These are phyloP conservation scores for Porcisia deanei DNA, from an alignment of 208 protist species.

Conservation along the genomic window DNA sequence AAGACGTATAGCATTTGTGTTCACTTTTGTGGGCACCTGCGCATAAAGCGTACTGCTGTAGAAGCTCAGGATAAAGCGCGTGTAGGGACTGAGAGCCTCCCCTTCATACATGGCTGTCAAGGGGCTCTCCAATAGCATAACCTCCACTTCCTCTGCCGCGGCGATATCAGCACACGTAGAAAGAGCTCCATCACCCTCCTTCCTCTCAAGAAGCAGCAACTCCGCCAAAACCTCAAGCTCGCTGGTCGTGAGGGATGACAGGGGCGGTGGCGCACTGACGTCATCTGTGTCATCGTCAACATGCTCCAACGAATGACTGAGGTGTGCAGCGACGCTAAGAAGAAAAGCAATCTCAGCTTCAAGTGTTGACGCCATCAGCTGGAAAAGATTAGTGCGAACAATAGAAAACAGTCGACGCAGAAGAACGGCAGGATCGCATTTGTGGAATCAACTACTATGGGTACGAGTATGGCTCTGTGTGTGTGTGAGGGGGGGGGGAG, in stretches of 20 bases:
- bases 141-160: not conserved
- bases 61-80: slow-evolving; percentile 30
- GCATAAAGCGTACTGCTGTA: slow-evolving; percentile 26
- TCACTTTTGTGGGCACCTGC: slow-evolving; percentile 16
- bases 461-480: not conserved
- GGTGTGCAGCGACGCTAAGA: slow-evolving; percentile 14
- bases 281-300: not conserved
- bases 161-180: not conserved
- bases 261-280: not conserved
- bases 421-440: too few species aligned
- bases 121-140: slow-evolving; percentile 23
- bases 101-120: slow-evolving; percentile 21
- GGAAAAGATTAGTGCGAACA: not conserved
- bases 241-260: not conserved
- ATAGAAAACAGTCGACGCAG: not conserved
- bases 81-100: slow-evolving; percentile 23
- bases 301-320: slow-evolving; percentile 2
- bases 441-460: not conserved
- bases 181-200: not conserved
- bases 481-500: not conserved
- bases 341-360: slow-evolving; percentile 26
- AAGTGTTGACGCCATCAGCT: slow-evolving; percentile 14
- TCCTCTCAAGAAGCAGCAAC: slow-evolving; percentile 26
- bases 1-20: slow-evolving; percentile 21
- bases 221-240: slow-evolving; percentile 25